Conservation (phyloP, 495 filamentous ascomycete species). For the Durotheca rogersii region DNA sequence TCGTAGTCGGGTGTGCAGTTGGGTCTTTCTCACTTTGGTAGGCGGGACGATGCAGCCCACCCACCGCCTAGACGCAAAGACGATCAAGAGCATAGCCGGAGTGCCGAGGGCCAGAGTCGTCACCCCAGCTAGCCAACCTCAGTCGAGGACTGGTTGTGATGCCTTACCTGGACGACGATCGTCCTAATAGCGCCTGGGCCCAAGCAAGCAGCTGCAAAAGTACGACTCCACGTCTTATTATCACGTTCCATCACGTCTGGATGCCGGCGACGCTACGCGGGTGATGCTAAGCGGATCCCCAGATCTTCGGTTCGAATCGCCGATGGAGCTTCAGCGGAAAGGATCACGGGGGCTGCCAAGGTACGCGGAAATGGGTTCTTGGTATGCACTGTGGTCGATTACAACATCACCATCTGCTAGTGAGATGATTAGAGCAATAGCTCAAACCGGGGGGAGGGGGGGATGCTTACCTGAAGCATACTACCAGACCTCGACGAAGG, state of each 20-base stretch:
- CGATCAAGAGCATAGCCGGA: background rate
- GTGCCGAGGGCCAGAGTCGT: background rate
- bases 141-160: slow-evolving; percentile 2
- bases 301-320: slow-evolving; percentile 30
- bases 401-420: no score
- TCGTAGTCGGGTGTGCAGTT: background rate
- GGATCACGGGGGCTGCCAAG: slow-evolving; percentile 4
- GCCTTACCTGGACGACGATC: slow-evolving; percentile 7
- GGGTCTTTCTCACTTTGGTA: background rate
- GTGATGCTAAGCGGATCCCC: slow-evolving; percentile 14
- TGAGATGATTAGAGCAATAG: no score
- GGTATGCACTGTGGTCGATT: no score
- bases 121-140: background rate
- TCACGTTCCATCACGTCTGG: slow-evolving; percentile 8
- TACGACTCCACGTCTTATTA: no score
- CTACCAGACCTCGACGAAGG: slow-evolving; percentile 9
- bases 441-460: no score
- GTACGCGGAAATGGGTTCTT: slow-evolving; percentile 4
- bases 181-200: background rate
- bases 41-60: background rate
- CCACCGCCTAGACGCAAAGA: background rate
- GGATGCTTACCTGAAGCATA: slow-evolving; percentile 15
- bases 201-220: background rate
- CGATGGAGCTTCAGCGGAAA: slow-evolving; percentile 20
- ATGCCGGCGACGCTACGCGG: slow-evolving; percentile 7